phyloP scores from a whole-genome alignment of 345 rosid genomes.

The Boechera retrofracta region DNA sequence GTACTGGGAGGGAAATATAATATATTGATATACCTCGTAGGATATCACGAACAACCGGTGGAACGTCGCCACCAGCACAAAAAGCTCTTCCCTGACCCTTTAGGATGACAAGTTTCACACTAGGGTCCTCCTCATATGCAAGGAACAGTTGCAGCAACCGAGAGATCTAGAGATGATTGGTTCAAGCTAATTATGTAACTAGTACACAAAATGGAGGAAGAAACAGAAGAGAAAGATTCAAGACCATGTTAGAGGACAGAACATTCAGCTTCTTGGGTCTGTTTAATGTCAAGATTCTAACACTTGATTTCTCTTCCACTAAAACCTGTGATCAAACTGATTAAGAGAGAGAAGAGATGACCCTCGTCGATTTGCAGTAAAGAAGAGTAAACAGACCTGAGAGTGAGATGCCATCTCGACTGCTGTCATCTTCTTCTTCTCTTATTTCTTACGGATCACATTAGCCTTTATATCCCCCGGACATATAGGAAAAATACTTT shows the following conservation, averaged over 20 bases:
- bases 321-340: conserved; percentile 51
- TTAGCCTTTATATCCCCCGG: no score
- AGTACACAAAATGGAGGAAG: neutral
- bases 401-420: neutral
- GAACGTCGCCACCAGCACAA: conserved; percentile 84
- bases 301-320: conserved; percentile 59
- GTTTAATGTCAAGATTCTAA: conserved; percentile 65
- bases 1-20: neutral
- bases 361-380: neutral
- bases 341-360: neutral
- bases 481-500: no score
- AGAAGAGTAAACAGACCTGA: conserved; percentile 20
- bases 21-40: neutral
- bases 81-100: conserved; percentile 91
- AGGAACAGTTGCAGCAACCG: conserved; percentile 62
- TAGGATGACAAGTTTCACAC: conserved; percentile 67
- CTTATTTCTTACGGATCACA: no score
- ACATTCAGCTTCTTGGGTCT: conserved; percentile 79
- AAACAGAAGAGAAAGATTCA: neutral
- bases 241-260: conserved; percentile 62
- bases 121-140: conserved; percentile 61
- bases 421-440: neutral
- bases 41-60: conserved; percentile 56
- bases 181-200: conserved; percentile 9
- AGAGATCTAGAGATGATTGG: conserved; percentile 51